phyloP scores from a whole-genome alignment of 2,329 filamentous ascomycete genomes.

The Capronia americana region DNA sequence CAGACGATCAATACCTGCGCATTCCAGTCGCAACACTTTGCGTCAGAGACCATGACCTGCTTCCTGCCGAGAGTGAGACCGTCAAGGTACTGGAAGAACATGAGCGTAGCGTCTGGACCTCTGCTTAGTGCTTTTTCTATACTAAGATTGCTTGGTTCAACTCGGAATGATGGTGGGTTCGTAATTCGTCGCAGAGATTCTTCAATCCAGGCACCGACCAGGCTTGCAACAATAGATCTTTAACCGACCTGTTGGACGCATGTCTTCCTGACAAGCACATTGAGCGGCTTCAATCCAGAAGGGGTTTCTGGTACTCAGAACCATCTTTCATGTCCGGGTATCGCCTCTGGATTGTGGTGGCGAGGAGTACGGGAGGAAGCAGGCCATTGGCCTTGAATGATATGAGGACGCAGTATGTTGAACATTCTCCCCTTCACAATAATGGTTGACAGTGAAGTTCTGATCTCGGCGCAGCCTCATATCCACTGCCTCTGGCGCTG shows the following conservation, averaged over 20 bases:
- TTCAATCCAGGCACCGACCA: too few species aligned
- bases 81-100: background rate
- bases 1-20: background rate
- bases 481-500: too few species aligned
- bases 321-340: background rate
- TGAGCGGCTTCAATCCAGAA: background rate
- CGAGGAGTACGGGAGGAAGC: background rate
- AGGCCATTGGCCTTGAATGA: background rate
- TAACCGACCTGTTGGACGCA: background rate
- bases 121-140: background rate
- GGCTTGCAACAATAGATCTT: background rate
- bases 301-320: background rate
- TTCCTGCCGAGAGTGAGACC: background rate
- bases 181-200: background rate
- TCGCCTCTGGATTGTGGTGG: background rate
- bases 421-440: background rate
- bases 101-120: background rate
- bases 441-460: background rate
- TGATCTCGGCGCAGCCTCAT: too few species aligned
- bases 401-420: background rate
- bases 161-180: background rate
- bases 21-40: background rate
- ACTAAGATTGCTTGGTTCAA: background rate
- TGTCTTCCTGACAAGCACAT: background rate
- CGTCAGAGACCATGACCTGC: background rate